Percentiles rank a stretch among this genome's conserved stretches.
phyloP scores from a whole-genome alignment of 495 filamentous ascomycete genomes.

The Choiromyces venosus region DNA sequence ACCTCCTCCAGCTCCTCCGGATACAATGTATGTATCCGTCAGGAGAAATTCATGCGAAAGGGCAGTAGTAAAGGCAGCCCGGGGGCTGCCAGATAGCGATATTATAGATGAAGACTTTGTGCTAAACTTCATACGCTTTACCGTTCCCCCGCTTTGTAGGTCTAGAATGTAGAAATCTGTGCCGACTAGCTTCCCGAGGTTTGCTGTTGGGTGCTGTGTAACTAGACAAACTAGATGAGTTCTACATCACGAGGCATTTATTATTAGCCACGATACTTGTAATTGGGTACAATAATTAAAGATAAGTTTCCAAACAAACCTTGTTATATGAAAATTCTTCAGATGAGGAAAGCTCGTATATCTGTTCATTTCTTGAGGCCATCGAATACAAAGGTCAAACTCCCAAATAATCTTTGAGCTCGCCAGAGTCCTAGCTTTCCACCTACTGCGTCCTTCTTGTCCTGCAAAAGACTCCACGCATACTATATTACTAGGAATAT shows the following conservation, averaged over 20 bases:
- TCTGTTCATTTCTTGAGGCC: constrained; percentile 31
- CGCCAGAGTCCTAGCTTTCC: constrained; percentile 11
- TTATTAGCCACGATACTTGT: background rate
- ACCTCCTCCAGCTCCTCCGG: constrained; percentile 41
- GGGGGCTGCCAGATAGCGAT: constrained; percentile 12
- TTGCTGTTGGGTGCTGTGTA: constrained; percentile 32
- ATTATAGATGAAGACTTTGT: constrained; percentile 23
- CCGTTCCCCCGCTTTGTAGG: constrained; percentile 31
- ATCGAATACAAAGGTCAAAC: constrained; percentile 33
- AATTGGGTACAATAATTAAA: background rate
- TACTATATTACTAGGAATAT: constrained; percentile 31
- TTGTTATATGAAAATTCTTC: constrained; percentile 42
- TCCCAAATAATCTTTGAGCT: constrained; percentile 38
- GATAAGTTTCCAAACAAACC: constrained; percentile 11
- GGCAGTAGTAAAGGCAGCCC: constrained; percentile 38
- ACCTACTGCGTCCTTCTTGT: constrained; percentile 5
- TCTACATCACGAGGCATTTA: constrained; percentile 9
- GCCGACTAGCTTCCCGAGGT: constrained; percentile 38
- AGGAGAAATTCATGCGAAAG: constrained; percentile 40
- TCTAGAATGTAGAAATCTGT: constrained; percentile 40
- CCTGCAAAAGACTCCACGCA: constrained; percentile 27
- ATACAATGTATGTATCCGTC: constrained; percentile 41
- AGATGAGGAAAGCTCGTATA: constrained; percentile 40
- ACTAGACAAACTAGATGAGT: constrained; percentile 40
- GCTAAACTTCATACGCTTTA: constrained; percentile 29